phyloP scores from a whole-genome alignment of 1,139 yeast species.

The Scheffersomyces quercinus region DNA sequence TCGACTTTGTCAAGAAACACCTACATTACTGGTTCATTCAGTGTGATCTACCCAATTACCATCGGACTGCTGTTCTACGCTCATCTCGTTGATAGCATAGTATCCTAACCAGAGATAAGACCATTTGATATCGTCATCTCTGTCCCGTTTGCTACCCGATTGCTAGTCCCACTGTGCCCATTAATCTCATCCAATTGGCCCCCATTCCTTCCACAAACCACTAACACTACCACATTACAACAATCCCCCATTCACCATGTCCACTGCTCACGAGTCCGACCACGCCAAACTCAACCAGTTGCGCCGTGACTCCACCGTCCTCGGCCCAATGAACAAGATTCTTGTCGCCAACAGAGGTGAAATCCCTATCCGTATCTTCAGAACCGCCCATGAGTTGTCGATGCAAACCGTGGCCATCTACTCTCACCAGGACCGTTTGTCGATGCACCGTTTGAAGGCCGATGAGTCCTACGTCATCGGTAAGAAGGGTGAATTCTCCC shows the following conservation, averaged over 20 bases:
- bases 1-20: too few species aligned
- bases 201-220: not conserved
- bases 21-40: too few species aligned
- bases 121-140: too few species aligned
- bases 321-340: conserved; percentile 70
- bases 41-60: too few species aligned
- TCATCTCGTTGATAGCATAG: too few species aligned
- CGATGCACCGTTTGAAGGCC: conserved; percentile 92
- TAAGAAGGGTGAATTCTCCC: conserved; percentile 82
- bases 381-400: conserved; percentile 96
- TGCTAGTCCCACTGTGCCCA: too few species aligned
- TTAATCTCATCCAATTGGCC: too few species aligned
- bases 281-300: conserved; percentile 43
- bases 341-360: conserved; percentile 97
- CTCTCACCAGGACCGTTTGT: conserved; percentile 92
- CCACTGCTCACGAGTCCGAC: conserved; percentile 15
- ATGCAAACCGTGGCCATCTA: conserved; percentile 98
- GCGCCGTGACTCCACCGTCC: conserved; percentile 63
- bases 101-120: too few species aligned
- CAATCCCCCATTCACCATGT: conserved; percentile 20
- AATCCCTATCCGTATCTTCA: conserved; percentile 84
- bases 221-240: not conserved
- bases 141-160: too few species aligned
- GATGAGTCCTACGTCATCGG: conserved; percentile 95
- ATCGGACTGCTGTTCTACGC: too few species aligned